Conservation (phyloP, 2,329 filamentous ascomycete species). For the Phialophora macrospora region DNA sequence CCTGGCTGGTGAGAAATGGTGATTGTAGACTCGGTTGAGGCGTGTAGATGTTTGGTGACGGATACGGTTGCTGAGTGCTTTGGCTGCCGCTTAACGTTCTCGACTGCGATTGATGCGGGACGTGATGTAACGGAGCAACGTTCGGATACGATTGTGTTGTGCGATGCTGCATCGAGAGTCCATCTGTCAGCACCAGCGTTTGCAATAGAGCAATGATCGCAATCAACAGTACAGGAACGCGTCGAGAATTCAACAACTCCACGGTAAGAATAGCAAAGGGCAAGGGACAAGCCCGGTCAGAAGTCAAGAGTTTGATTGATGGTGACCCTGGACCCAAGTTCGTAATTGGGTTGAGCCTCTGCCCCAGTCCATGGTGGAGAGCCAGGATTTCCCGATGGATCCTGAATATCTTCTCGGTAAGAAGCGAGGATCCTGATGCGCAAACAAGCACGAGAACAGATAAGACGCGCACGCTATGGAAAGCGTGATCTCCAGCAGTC, state of each 20-base stretch:
- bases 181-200: constrained; percentile 31
- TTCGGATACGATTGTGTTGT: constrained; percentile 37
- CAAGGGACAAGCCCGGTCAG: constrained; percentile 5
- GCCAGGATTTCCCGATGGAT: constrained; percentile 17
- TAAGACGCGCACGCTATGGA: constrained; percentile 1
- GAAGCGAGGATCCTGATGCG: constrained; percentile 19
- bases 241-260: constrained; percentile 2
- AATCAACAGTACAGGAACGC: constrained; percentile 10
- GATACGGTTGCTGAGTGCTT: constrained; percentile 34
- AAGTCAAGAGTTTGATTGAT: constrained; percentile 13
- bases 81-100: constrained; percentile 37
- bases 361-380: constrained; percentile 17
- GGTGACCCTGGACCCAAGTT: constrained; percentile 6
- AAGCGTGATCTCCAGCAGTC: constrained; percentile 3
- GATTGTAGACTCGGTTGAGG: constrained; percentile 47
- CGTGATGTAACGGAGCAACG: constrained; percentile 36
- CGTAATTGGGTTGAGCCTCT: constrained; percentile 13
- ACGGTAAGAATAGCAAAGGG: background rate
- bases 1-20: constrained; percentile 65
- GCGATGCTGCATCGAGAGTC: constrained; percentile 39
- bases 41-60: constrained; percentile 34
- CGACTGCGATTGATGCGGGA: constrained; percentile 41
- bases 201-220: constrained; percentile 8
- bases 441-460: background rate
- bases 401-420: constrained; percentile 16